phyloP scores from a whole-genome alignment of 1,284 basidiomycete species.

The Irpex sp. region DNA sequence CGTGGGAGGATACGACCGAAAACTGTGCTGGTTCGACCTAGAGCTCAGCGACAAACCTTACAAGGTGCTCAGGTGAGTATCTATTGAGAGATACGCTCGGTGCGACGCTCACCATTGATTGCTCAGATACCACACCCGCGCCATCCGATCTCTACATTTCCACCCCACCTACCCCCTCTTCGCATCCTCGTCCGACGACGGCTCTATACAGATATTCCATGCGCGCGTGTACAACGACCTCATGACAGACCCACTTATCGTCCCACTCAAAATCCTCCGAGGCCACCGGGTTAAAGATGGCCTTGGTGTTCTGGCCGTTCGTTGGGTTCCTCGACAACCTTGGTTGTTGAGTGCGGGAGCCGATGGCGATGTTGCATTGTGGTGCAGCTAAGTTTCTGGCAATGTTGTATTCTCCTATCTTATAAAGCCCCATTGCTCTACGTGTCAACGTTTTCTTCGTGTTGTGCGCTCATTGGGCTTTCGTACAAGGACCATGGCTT shows the following conservation, averaged over 20 bases:
- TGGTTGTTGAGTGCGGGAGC: slow-evolving; percentile 95
- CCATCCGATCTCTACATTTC: slow-evolving; percentile 89
- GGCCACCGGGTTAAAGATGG: slow-evolving; percentile 85
- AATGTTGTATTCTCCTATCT: background rate
- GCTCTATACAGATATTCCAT: slow-evolving; percentile 96
- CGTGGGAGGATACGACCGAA: slow-evolving; percentile 96
- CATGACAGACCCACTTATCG: slow-evolving; percentile 94
- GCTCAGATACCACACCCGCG: slow-evolving; percentile 87
- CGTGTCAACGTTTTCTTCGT: background rate
- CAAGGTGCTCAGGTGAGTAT: slow-evolving; percentile 80
- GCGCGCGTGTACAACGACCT: slow-evolving; percentile 91
- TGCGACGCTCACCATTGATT: slow-evolving; percentile 11
- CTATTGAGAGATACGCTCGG: background rate
- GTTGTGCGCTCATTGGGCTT: background rate
- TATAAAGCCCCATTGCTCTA: background rate
- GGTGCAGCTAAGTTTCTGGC: slow-evolving; percentile 60
- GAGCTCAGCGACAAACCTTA: slow-evolving; percentile 95
- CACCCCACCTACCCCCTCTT: slow-evolving; percentile 95
- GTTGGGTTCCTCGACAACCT: slow-evolving; percentile 88
- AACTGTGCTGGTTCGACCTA: slow-evolving; percentile 98
- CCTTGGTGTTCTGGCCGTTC: slow-evolving; percentile 87
- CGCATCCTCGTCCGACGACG: slow-evolving; percentile 95
- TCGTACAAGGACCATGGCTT: background rate
- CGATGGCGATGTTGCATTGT: slow-evolving; percentile 86
- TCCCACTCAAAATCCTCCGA: slow-evolving; percentile 93